A percentile compares a stretch with the other conserved stretches of the same genome.
Conservation (phyloP, 225 moss, liverwort and hornwort genomes). For the Thuidium tamariscinum region DNA sequence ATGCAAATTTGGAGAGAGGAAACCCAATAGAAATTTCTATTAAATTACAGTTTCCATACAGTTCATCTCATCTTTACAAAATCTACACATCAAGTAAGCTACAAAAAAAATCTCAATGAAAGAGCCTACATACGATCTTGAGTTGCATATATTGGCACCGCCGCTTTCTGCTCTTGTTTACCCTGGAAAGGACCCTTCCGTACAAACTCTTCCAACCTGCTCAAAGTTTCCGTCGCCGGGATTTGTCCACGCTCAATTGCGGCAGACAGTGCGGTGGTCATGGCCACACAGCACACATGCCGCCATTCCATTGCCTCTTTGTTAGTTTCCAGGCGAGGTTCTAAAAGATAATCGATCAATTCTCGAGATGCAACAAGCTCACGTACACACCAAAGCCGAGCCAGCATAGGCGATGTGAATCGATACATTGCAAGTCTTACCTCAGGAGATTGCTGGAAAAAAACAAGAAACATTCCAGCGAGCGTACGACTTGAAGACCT, state of each 20-base stretch:
- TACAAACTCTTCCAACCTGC: slow-evolving; percentile 46
- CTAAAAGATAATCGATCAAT: slow-evolving; percentile 44
- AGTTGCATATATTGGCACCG: slow-evolving; percentile 47
- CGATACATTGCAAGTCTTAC: slow-evolving; percentile 57
- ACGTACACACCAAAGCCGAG: slow-evolving; percentile 48
- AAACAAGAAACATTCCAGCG: slow-evolving; percentile 41
- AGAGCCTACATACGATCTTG: slow-evolving; percentile 42
- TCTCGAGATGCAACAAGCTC: slow-evolving; percentile 40
- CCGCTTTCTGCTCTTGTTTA: slow-evolving; percentile 19
- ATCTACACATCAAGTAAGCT: slow-evolving; percentile 13
- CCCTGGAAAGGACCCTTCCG: slow-evolving; percentile 43
- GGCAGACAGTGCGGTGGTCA: slow-evolving; percentile 41
- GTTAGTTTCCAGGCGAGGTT: slow-evolving; percentile 40
- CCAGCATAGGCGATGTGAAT: slow-evolving; percentile 39
- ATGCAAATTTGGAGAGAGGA: neutral
- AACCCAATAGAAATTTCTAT: neutral
- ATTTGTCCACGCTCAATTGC: slow-evolving; percentile 44
- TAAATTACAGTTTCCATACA: neutral
- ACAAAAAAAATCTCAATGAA: neutral
- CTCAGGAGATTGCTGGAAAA: slow-evolving; percentile 51
- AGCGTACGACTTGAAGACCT: slow-evolving; percentile 51
- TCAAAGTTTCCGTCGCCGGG: slow-evolving; percentile 27
- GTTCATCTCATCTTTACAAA: slow-evolving; percentile 10
- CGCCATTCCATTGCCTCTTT: slow-evolving; percentile 70
- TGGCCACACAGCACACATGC: slow-evolving; percentile 57